Evolutionary conservation across 78 protist genomes (phyloP).

Genomic region (Creolimax fragrantissima): DNA sequence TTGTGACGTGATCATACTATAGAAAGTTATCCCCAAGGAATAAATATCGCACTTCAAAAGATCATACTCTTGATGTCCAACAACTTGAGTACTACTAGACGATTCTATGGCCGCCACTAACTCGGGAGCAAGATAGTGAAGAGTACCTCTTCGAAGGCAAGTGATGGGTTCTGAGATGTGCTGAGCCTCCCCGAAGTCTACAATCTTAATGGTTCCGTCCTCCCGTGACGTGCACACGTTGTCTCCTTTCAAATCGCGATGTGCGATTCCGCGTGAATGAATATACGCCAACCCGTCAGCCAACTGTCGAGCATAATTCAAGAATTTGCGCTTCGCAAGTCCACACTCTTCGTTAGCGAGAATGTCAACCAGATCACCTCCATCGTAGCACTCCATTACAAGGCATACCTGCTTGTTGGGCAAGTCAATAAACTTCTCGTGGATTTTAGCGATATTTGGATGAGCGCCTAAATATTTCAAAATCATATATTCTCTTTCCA

Average conservation of each 20-base stretch:
- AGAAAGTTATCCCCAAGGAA: slow-evolving; percentile 1
- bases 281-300: background rate
- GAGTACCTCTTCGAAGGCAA: background rate
- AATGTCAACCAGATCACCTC: background rate
- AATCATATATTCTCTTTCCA: background rate
- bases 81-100: background rate
- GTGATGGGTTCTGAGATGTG: background rate
- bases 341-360: background rate
- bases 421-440: background rate
- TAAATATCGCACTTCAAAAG: background rate
- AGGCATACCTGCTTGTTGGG: background rate
- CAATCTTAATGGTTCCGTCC: background rate
- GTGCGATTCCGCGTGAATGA: background rate
- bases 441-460: background rate
- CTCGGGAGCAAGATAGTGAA: background rate
- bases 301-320: background rate
- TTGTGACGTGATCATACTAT: background rate
- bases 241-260: slow-evolving; percentile 2
- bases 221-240: background rate
- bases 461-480: background rate
- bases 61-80: background rate
- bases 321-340: background rate
- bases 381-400: background rate
- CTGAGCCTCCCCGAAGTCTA: background rate
- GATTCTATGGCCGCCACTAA: background rate